Conservation (phyloP, 1,284 basidiomycete species). For the Melampsora larici-populina region DNA sequence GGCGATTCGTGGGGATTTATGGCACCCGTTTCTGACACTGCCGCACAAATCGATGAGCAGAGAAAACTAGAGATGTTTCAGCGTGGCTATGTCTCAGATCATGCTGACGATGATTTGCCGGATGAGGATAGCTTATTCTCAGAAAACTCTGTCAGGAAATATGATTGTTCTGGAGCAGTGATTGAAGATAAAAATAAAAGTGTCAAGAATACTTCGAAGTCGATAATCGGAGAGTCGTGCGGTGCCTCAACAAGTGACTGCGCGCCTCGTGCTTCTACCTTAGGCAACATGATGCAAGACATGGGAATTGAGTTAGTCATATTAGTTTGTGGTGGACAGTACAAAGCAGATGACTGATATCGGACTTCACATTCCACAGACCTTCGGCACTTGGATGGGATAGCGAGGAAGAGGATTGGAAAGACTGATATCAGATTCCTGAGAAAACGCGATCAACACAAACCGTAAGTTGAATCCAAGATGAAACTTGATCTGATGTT, state of each 20-base stretch:
- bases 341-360: background rate
- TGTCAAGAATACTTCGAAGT: background rate
- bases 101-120: background rate
- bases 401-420: constrained; percentile 1
- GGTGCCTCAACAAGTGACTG: background rate
- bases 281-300: background rate
- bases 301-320: background rate
- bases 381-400: background rate
- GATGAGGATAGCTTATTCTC: background rate
- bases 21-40: background rate
- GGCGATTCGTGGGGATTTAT: background rate
- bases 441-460: background rate
- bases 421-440: background rate
- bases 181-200: background rate
- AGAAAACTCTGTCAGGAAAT: background rate
- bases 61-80: background rate
- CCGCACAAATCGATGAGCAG: background rate
- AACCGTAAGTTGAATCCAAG: background rate
- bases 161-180: constrained; percentile 1
- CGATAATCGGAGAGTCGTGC: too few species aligned
- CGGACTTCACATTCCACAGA: background rate
- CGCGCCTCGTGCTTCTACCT: background rate
- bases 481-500: too few species aligned
- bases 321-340: background rate
- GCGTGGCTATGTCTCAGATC: background rate